A percentile compares a stretch with the other conserved stretches of the same genome.
These are phyloP conservation scores for Citeromyces siamensis DNA, from an alignment of 1,139 yeast species.

Conservation along the genomic window DNA sequence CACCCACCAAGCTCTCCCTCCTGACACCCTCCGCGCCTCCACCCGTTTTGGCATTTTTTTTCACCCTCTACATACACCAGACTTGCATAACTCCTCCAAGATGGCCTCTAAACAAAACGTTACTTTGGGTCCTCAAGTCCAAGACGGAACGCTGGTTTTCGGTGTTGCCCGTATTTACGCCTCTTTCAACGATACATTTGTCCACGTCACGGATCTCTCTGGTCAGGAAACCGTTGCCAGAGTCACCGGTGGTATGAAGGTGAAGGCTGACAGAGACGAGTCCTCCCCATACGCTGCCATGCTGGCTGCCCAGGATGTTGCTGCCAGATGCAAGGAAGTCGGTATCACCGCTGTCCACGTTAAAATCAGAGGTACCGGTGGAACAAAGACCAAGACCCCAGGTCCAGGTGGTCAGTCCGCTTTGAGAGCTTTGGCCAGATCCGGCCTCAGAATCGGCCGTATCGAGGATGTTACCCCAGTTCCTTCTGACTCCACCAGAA, in stretches of 20 bases:
- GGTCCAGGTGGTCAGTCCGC: constrained; percentile 99
- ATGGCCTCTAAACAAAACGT: constrained; percentile 30
- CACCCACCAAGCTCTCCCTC: constrained; percentile 3
- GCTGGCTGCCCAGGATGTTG: constrained; percentile 99
- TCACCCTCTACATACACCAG: neutral
- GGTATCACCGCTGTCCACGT: constrained; percentile 99
- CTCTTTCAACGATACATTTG: constrained; percentile 99
- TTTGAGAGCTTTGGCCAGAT: constrained; percentile 99
- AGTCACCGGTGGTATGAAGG: constrained; percentile 99
- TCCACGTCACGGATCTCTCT: constrained; percentile 98
- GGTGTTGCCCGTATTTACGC: constrained; percentile 99
- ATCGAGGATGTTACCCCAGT: constrained; percentile 99
- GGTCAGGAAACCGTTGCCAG: constrained; percentile 99
- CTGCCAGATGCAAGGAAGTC: constrained; percentile 97
- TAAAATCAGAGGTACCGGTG: constrained; percentile 99
- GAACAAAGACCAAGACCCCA: constrained; percentile 99
- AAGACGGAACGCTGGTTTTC: constrained; percentile 96
- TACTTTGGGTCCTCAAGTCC: constrained; percentile 75
- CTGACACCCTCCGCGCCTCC: constrained; percentile 2
- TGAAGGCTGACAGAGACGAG: constrained; percentile 99
- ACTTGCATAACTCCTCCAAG: constrained; percentile 2
- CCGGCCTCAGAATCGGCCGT: constrained; percentile 99
- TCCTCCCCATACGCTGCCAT: constrained; percentile 99
- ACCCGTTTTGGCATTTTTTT: neutral
- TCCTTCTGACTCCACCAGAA: constrained; percentile 99